A percentile compares a stretch with the other conserved stretches of the same genome.
phyloP scores from a whole-genome alignment of 306 rosid genomes.

The Rubus parviflorus region DNA sequence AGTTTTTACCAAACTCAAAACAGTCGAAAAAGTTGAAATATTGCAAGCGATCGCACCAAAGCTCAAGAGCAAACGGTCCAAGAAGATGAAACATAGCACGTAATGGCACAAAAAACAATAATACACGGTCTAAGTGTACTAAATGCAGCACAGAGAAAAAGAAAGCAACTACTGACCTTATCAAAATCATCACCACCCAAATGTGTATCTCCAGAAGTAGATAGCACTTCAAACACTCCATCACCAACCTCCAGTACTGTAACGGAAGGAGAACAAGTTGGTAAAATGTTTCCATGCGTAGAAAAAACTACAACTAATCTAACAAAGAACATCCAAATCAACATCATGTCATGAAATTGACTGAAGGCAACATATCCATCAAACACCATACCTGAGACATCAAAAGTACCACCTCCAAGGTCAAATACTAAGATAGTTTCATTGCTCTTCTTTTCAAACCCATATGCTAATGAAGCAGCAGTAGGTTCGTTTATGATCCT shows the following conservation, averaged over 20 bases:
- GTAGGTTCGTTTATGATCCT: slow-evolving; percentile 91
- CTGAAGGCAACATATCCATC: not conserved
- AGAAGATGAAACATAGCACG: not conserved
- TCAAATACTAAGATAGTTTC: slow-evolving; percentile 93
- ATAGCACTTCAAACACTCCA: slow-evolving; percentile 91
- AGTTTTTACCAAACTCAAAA: not conserved
- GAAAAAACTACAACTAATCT: not conserved
- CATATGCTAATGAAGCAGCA: slow-evolving; percentile 91
- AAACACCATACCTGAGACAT: slow-evolving; percentile 70
- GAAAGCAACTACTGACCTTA: slow-evolving; percentile 45
- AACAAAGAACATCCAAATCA: not conserved
- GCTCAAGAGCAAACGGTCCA: not conserved
- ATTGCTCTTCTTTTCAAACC: slow-evolving; percentile 86
- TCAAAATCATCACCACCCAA: slow-evolving; percentile 97
- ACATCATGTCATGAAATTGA: not conserved
- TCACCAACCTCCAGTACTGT: slow-evolving; percentile 91
- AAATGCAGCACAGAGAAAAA: not conserved
- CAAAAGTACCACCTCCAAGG: slow-evolving; percentile 98
- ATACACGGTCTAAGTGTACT: not conserved
- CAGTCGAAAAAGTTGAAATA: not conserved
- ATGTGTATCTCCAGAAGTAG: slow-evolving; percentile 93
- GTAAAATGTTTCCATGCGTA: not conserved
- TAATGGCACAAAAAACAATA: not conserved
- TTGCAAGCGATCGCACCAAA: not conserved
- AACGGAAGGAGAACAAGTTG: not conserved